Base-by-base conservation (phyloP, 257 asterid genomes). In the Solanum appendiculatum region DNA sequence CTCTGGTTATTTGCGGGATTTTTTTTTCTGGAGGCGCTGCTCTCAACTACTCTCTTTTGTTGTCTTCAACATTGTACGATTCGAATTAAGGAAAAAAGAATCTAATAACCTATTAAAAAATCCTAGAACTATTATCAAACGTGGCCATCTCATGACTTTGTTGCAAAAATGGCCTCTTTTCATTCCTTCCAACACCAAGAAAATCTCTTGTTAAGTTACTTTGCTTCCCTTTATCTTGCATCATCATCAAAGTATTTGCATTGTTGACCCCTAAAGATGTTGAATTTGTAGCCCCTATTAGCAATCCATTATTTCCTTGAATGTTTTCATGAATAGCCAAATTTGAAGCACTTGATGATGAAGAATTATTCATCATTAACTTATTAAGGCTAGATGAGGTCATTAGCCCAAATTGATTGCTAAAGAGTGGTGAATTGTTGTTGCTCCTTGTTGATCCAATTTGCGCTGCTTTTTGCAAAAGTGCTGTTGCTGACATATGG, bases 391-490 rank as follows among this genome's bases (percentile, higher is more conserved):
- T 84, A 46, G 94, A 88, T 63, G 95, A 88, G 48, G 87, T 88
- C 93, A 93, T 91, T 6, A 91, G 90, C 16, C 96, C 96, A 68
- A 94, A 94, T 31, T 93, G 95, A 10, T 84, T 12, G 18, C 91
- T 90, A 46, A 92, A 91, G 3, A 90, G 51, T 1, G 92, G 34
- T 6, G 96, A 87, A 25, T 89, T 91, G 89, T 11, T 56, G 73
- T 10, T 16, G 70, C 90, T 88, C 60, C 95, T 91, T 0, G 97
- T 95, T 25, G 99, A 96, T 39, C 99, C 99, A 94, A 96, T 92
- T 77, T 93, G 98, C 8, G 99, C 96, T 63, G 99, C 99, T 54
- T 91, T 96, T 87, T 96, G 98, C 9, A 96, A 90, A 34, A 96
- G 90, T 14, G 98, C 95, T 2, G 98, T 96, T 6, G 99, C 99